Evolutionary conservation across 2,329 filamentous ascomycete species (phyloP).

Genomic region (Curvularia lunata): DNA sequence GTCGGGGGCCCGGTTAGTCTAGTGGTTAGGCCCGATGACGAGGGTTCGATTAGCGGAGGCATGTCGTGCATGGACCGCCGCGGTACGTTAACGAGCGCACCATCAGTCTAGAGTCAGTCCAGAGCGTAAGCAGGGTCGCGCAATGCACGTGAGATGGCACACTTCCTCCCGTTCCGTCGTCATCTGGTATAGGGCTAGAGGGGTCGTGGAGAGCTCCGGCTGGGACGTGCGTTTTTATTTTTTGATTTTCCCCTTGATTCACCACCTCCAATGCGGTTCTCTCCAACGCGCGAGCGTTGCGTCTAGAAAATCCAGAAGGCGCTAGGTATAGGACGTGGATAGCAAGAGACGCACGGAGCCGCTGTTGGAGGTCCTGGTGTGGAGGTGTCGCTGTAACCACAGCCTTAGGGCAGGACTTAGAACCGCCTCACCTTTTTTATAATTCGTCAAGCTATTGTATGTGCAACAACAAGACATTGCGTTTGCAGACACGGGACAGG

Average conservation of each 20-base stretch:
- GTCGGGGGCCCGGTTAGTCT: constrained; percentile 29
- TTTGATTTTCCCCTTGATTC: not conserved
- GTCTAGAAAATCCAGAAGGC: not conserved
- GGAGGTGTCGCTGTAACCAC: not conserved
- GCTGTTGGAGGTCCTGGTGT: not conserved
- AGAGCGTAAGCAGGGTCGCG: constrained; percentile 7
- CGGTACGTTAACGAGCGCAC: constrained; percentile 10
- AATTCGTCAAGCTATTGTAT: not conserved
- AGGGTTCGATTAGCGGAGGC: constrained; percentile 14
- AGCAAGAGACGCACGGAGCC: not conserved
- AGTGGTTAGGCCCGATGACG: constrained; percentile 17
- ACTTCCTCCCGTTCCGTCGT: constrained; percentile 4
- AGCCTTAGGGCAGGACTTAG: not conserved
- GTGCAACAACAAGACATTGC: not conserved
- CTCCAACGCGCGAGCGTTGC: not conserved
- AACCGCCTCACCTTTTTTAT: not conserved
- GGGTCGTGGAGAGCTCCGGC: not conserved
- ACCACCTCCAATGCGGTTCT: not conserved
- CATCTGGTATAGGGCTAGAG: constrained; percentile 5
- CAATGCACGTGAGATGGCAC: constrained; percentile 1
- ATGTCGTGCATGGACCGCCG: constrained; percentile 20
- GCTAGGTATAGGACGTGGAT: no score
- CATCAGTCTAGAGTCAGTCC: constrained; percentile 3
- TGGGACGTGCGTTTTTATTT: not conserved
- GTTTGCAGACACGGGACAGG: not conserved